These are phyloP conservation scores for Penicillium sp. DNA, from an alignment of 2,329 filamentous ascomycete genomes.

Conservation along the genomic window DNA sequence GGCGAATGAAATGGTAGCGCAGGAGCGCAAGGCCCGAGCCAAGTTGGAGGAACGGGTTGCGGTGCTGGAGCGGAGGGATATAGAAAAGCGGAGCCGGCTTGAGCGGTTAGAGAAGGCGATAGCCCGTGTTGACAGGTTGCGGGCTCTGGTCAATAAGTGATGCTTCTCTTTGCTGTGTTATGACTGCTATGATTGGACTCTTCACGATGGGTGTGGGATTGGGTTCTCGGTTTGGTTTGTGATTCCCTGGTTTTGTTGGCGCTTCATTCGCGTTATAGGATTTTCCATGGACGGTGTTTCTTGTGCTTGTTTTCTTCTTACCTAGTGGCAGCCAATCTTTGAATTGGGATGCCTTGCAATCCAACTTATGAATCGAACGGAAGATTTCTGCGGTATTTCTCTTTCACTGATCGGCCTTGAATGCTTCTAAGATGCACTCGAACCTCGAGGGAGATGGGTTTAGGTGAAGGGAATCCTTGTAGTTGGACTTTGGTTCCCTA, in stretches of 20 bases:
- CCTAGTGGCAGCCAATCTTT: background rate
- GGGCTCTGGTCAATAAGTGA: constrained; percentile 46
- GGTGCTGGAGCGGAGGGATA: constrained; percentile 43
- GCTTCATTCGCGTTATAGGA: constrained; percentile 2
- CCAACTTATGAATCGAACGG: background rate
- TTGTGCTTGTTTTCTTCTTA: background rate
- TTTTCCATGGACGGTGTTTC: background rate
- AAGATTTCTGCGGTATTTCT: background rate
- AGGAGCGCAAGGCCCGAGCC: constrained; percentile 55
- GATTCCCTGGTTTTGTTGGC: constrained; percentile 14
- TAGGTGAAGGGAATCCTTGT: too few species aligned
- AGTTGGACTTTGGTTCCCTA: background rate
- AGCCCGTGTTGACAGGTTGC: constrained; percentile 54
- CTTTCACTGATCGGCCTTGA: background rate
- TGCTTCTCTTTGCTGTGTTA: constrained; percentile 10
- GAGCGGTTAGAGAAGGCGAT: constrained; percentile 54
- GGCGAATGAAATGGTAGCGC: constrained; percentile 63
- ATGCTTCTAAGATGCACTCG: background rate
- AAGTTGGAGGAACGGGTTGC: constrained; percentile 47
- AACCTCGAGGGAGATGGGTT: too few species aligned
- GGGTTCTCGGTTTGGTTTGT: constrained; percentile 8
- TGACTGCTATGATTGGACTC: constrained; percentile 4
- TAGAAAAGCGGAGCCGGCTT: constrained; percentile 49
- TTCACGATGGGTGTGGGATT: constrained; percentile 10
- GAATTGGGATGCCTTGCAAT: background rate